Base-by-base conservation (phyloP, 306 rosid genomes). In the Gynostemma pentaphyllum region DNA sequence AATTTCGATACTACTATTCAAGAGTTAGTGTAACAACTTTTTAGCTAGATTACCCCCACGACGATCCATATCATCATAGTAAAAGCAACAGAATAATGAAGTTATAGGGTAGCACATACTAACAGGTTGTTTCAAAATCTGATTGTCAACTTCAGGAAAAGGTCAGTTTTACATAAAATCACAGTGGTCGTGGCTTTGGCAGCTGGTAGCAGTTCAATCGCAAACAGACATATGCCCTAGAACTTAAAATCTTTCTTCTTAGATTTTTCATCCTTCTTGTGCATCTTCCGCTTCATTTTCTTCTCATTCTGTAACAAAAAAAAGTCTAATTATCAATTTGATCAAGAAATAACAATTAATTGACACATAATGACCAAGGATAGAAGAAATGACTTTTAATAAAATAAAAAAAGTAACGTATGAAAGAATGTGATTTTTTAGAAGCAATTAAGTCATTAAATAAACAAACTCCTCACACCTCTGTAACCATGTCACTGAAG, bases 401-500 rank as follows among this genome's bases (percentile, higher is more conserved):
- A n/a, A n/a, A n/a, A n/a, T n/a, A n/a, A 32, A 12, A 22, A 47
- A 21, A 22, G 4, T 24, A 54, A 16, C 28, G 62, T 7, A 54
- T 6, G 9, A 11, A 36, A 46, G 37, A 13, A 12, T 34, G 4
- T 1, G 30, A 12, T 60, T n/a, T n/a, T n/a, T n/a, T n/a, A n/a
- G n/a, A n/a, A n/a, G n/a, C n/a, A n/a, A n/a, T n/a, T 21, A 41
- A 27, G 6, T 30, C 68, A 22, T 24, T 29, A 19, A 44, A 70
- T 18, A 45, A 70, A 23, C 0, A 1, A 51, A 47, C 9, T 32
- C 45, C 45, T 45, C 81, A 34, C 36, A 92, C 99, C 90, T 92
- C 99, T 1, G 95, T 95, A 75, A 94, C 99, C 99, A 94, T 84
- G 70, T 94, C 99, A 74, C 99, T 94, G 82, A 94, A 94, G 75